phyloP scores from a whole-genome alignment of 192 early-diverging fungal genomes.

The Coemansia sp. region DNA sequence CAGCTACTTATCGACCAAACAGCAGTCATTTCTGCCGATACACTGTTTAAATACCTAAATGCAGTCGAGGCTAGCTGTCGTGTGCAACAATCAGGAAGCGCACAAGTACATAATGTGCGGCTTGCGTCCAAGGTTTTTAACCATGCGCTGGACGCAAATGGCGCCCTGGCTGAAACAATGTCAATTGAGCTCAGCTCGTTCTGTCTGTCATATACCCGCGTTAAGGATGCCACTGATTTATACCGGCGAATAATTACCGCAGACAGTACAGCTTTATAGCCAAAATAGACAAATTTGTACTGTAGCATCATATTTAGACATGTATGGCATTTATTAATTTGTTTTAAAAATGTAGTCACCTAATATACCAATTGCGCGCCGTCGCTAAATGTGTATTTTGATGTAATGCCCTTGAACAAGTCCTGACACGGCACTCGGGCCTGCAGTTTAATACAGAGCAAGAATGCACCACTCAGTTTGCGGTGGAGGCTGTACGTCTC shows the following conservation, averaged over 20 bases:
- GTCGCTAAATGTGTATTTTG: conserved; percentile 42
- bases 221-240: conserved; percentile 45
- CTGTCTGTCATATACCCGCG: conserved; percentile 42
- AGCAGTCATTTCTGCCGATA: conserved; percentile 10
- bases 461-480: conserved; percentile 89
- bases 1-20: conserved; percentile 23
- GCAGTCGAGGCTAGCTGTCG: conserved; percentile 50
- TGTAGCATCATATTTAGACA: neutral
- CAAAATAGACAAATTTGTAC: neutral
- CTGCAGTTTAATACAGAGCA: conserved; percentile 83
- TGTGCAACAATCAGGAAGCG: conserved; percentile 9
- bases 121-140: conserved; percentile 30
- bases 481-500: conserved; percentile 95
- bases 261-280: neutral
- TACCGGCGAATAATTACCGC: conserved; percentile 23
- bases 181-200: conserved; percentile 45
- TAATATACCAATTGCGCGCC: conserved; percentile 22
- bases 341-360: neutral
- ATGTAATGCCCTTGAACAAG: conserved; percentile 38
- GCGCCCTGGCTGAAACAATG: conserved; percentile 24
- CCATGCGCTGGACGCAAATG: conserved; percentile 22
- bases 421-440: conserved; percentile 56
- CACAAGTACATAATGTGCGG: conserved; percentile 33
- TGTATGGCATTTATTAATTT: too few relatives aligned
- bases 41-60: conserved; percentile 37